phyloP scores from a whole-genome alignment of 2,329 filamentous ascomycete genomes.

The Claviceps sp. region DNA sequence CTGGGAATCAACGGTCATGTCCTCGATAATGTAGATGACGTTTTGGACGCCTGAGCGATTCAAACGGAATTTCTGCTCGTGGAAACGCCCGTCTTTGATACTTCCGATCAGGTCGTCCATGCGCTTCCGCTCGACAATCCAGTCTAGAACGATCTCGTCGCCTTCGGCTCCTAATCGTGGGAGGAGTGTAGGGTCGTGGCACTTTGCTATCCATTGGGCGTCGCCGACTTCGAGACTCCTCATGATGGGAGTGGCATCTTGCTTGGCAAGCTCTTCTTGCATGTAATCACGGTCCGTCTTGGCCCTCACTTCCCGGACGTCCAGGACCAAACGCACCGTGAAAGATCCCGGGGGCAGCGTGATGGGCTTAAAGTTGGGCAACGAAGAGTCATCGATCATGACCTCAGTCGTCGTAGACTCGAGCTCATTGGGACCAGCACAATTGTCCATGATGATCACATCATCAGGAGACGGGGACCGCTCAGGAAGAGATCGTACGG shows the following conservation, averaged over 20 bases:
- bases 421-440: not conserved
- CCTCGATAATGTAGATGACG: constrained; percentile 67
- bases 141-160: constrained; percentile 62
- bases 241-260: constrained; percentile 51
- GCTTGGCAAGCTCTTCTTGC: constrained; percentile 54
- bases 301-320: constrained; percentile 60
- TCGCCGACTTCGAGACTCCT: constrained; percentile 61
- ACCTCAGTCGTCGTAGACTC: constrained; percentile 7
- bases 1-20: constrained; percentile 47
- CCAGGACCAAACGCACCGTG: constrained; percentile 58
- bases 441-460: constrained; percentile 1
- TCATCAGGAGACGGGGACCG: constrained; percentile 10
- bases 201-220: constrained; percentile 66
- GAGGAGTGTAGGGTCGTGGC: constrained; percentile 44
- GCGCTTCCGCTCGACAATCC: constrained; percentile 69
- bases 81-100: constrained; percentile 71
- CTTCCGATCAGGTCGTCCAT: constrained; percentile 68
- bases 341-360: constrained; percentile 51
- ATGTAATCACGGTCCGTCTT: constrained; percentile 67
- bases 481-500: not conserved
- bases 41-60: constrained; percentile 60
- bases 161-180: constrained; percentile 44
- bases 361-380: constrained; percentile 45
- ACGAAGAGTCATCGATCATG: constrained; percentile 7
- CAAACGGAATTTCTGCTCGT: constrained; percentile 73